Conservation (phyloP, 805 yeast genomes). For the Hanseniaspora osmophila region DNA sequence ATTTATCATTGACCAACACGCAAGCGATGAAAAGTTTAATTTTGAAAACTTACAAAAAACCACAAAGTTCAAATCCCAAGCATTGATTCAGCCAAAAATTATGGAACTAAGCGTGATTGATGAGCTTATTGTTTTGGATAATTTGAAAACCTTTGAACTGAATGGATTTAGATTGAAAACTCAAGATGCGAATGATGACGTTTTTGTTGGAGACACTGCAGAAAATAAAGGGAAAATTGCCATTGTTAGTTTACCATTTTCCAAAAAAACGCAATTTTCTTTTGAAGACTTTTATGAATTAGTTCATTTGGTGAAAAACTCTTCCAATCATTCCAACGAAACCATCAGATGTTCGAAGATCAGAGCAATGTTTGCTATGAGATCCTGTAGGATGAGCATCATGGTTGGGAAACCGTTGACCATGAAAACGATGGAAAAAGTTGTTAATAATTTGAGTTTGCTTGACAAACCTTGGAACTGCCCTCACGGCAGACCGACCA, state of each 20-base stretch:
- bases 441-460: constrained; percentile 53
- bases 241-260: constrained; percentile 55
- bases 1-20: constrained; percentile 92
- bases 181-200: background rate
- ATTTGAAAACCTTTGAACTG: constrained; percentile 38
- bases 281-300: constrained; percentile 60
- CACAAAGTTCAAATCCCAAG: constrained; percentile 52
- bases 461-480: constrained; percentile 92
- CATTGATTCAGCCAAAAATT: constrained; percentile 42
- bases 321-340: constrained; percentile 17
- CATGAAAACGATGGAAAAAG: constrained; percentile 43
- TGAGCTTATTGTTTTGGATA: constrained; percentile 54
- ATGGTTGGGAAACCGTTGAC: constrained; percentile 79
- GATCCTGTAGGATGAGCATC: constrained; percentile 86
- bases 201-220: no score
- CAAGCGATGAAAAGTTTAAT: constrained; percentile 89
- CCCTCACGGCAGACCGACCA: constrained; percentile 96
- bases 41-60: constrained; percentile 55
- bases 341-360: constrained; percentile 55
- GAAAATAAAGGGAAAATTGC: constrained; percentile 41
- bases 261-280: constrained; percentile 56
- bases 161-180: constrained; percentile 65
- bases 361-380: constrained; percentile 76
- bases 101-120: constrained; percentile 67
- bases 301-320: constrained; percentile 44